Percentiles rank a stretch among this genome's conserved stretches.
Evolutionary conservation across 805 yeast genomes (phyloP).

Genomic region (Saccharomycopsis selenospora): DNA sequence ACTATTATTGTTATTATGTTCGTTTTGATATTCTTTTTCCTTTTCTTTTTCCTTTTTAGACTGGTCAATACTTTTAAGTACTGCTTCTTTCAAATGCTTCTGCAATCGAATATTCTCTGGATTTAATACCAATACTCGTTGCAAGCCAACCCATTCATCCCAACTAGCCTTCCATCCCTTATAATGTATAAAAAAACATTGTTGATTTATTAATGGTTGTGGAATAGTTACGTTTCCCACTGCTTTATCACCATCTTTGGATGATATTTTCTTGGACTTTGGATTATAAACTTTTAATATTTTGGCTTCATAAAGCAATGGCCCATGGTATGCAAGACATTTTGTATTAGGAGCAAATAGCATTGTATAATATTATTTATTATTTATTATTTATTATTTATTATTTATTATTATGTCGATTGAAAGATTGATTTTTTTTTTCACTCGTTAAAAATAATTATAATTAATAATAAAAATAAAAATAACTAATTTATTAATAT

Average conservation of each 20-base stretch:
- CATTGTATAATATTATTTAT: conserved; percentile 5
- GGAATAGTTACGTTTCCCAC: conserved; percentile 20
- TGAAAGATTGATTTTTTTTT: no score
- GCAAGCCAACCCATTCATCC: conserved; percentile 90
- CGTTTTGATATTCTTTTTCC: conserved; percentile 11
- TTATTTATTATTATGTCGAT: no score
- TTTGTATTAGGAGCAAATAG: conserved; percentile 26
- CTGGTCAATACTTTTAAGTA: conserved; percentile 28
- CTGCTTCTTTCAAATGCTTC: conserved; percentile 48
- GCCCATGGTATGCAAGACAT: conserved; percentile 85
- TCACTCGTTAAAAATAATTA: no score
- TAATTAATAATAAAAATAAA: no score
- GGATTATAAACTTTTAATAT: conserved; percentile 58
- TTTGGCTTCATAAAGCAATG: conserved; percentile 83
- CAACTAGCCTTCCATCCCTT: conserved; percentile 93
- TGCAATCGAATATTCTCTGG: conserved; percentile 62
- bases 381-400: no score
- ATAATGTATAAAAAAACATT: conserved; percentile 57
- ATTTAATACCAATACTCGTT: conserved; percentile 59
- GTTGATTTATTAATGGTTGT: background rate
- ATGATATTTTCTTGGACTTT: conserved; percentile 34
- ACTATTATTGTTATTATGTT: background rate
- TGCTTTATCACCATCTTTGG: conserved; percentile 36
- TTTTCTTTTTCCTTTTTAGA: conserved; percentile 20
- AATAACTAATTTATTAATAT: no score